Evolutionary conservation across 1,139 yeast genomes (phyloP).

Genomic region (Hansenula anomala): DNA sequence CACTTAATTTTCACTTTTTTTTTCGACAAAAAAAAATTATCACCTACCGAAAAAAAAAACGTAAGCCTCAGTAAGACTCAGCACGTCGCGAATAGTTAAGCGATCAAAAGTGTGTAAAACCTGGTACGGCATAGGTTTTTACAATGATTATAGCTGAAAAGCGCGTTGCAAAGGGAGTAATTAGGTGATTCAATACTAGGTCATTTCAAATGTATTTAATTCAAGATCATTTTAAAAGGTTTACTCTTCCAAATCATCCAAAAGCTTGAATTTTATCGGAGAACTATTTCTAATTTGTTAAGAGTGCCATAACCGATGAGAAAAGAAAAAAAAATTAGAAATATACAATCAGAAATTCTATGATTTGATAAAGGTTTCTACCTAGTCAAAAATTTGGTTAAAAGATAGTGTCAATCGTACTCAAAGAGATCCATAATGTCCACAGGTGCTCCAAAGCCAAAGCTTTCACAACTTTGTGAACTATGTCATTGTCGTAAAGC

Average conservation of each 20-base stretch:
- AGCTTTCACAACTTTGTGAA: constrained; percentile 60
- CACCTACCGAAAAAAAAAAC: background rate
- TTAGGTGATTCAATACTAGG: too few species aligned
- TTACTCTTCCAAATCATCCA: background rate
- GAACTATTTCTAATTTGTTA: too few species aligned
- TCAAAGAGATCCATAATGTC: too few species aligned
- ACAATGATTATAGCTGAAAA: too few species aligned
- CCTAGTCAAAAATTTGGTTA: too few species aligned
- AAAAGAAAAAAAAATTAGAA: background rate
- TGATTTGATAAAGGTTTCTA: background rate
- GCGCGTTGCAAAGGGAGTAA: too few species aligned
- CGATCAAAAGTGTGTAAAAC: too few species aligned
- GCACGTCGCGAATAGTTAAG: background rate
- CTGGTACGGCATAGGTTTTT: too few species aligned
- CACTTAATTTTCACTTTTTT: constrained; percentile 10
- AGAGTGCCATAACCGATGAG: background rate
- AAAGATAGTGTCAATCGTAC: too few species aligned
- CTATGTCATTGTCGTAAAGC: constrained; percentile 85
- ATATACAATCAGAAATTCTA: background rate
- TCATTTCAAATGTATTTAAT: too few species aligned
- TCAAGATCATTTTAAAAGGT: too few species aligned
- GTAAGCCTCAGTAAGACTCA: background rate
- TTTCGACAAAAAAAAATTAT: constrained; percentile 2
- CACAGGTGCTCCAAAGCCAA: constrained; percentile 20
- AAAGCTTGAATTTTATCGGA: too few species aligned